Evolutionary conservation across 306 rosid genomes (phyloP).

Genomic region (Quercus mongolica): DNA sequence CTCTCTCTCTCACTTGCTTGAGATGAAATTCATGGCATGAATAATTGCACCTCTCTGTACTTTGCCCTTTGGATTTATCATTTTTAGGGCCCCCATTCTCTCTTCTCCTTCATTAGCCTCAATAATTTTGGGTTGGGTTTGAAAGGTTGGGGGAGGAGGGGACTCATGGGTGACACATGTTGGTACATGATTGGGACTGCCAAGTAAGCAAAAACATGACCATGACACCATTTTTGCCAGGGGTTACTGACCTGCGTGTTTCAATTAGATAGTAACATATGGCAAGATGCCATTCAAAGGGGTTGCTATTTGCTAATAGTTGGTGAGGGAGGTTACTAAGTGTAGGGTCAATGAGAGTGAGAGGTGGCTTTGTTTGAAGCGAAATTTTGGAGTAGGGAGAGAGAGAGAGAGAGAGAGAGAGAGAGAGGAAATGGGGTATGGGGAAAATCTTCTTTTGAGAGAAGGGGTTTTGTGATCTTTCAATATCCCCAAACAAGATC

Average conservation of each 20-base stretch:
- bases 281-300: background rate
- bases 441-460: constrained; percentile 38
- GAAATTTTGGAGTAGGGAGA: constrained; percentile 10
- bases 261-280: background rate
- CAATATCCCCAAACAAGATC: constrained; percentile 67
- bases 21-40: constrained; percentile 62
- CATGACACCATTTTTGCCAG: background rate
- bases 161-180: constrained; percentile 45
- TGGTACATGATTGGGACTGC: constrained; percentile 53
- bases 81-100: constrained; percentile 38
- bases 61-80: constrained; percentile 53
- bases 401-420: background rate
- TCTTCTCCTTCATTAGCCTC: constrained; percentile 26
- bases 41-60: constrained; percentile 67
- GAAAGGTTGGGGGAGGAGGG: constrained; percentile 42
- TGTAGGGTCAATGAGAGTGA: constrained; percentile 28
- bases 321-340: constrained; percentile 29
- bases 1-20: constrained; percentile 7
- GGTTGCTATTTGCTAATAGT: constrained; percentile 3
- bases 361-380: constrained; percentile 20
- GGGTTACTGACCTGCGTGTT: constrained; percentile 26
- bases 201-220: constrained; percentile 34
- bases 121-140: constrained; percentile 47
- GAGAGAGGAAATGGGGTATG: background rate
- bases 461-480: constrained; percentile 39